Conservation (phyloP, 805 yeast genomes). For the Pichia phayaonensis region DNA sequence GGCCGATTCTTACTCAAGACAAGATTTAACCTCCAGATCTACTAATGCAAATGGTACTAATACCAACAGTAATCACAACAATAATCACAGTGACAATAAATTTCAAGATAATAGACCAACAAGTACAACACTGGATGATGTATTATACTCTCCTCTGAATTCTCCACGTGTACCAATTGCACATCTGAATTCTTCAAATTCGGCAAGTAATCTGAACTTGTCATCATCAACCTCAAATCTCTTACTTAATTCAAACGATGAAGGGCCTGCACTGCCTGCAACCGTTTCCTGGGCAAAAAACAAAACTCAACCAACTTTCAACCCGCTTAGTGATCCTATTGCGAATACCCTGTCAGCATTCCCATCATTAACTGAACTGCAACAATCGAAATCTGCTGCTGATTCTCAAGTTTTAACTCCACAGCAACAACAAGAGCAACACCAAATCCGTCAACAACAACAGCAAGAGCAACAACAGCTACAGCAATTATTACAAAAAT, state of each 20-base stretch:
- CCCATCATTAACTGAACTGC: slow-evolving; percentile 38
- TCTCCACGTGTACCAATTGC: slow-evolving; percentile 17
- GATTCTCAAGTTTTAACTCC: slow-evolving; percentile 23
- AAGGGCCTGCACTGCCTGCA: slow-evolving; percentile 45
- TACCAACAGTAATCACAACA: too few relatives aligned
- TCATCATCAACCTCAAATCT: not conserved
- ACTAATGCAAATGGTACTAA: slow-evolving; percentile 43
- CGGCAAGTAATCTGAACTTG: not conserved
- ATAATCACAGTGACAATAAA: not conserved
- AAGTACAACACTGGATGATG: slow-evolving; percentile 22
- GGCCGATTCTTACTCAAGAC: slow-evolving; percentile 92
- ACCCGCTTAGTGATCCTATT: slow-evolving; percentile 4
- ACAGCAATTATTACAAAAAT: slow-evolving; percentile 10
- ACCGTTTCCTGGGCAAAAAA: slow-evolving; percentile 58
- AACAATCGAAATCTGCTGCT: slow-evolving; percentile 12
- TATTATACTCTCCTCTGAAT: slow-evolving; percentile 6
- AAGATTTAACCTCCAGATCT: slow-evolving; percentile 72
- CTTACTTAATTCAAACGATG: slow-evolving; percentile 6
- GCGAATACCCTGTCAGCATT: slow-evolving; percentile 31
- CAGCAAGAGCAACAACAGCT: slow-evolving; percentile 17
- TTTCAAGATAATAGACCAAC: not conserved
- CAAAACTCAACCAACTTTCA: slow-evolving; percentile 20
- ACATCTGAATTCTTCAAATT: not conserved
- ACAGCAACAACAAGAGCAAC: slow-evolving; percentile 11
- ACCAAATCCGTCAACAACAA: slow-evolving; percentile 15